A percentile compares a stretch with the other conserved stretches of the same genome.
phyloP scores from a whole-genome alignment of 495 filamentous ascomycete genomes.

The Xanthoparmelia taractica region DNA sequence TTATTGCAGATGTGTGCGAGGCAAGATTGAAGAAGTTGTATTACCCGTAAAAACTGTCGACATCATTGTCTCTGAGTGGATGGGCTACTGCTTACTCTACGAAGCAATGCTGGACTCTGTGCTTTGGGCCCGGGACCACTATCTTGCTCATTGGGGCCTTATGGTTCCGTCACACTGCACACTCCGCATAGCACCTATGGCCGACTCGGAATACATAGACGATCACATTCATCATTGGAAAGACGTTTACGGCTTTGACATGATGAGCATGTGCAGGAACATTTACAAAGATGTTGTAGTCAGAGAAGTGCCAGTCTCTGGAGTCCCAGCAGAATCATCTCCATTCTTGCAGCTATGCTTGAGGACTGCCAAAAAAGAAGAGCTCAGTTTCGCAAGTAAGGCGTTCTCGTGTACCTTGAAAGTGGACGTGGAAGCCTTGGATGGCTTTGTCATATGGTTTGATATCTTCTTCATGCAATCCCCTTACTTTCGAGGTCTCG shows the following conservation, averaged over 20 bases:
- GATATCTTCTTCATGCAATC: conserved; percentile 56
- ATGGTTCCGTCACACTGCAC: conserved; percentile 90
- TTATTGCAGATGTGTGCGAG: conserved; percentile 53
- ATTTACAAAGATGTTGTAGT: conserved; percentile 56
- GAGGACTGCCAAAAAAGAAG: conserved; percentile 47
- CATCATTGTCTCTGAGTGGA: conserved; percentile 96
- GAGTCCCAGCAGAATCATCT: conserved; percentile 40
- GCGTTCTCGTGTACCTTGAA: conserved; percentile 47
- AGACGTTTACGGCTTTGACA: conserved; percentile 50
- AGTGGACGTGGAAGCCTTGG: conserved; percentile 48
- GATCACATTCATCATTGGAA: conserved; percentile 66
- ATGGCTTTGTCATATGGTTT: conserved; percentile 58
- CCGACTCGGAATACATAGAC: conserved; percentile 71
- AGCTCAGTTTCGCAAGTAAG: conserved; percentile 47
- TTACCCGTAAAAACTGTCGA: conserved; percentile 78
- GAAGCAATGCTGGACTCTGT: conserved; percentile 96
- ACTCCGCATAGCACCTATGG: conserved; percentile 75
- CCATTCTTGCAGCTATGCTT: conserved; percentile 51
- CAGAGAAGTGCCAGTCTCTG: conserved; percentile 36
- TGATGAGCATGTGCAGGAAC: conserved; percentile 48
- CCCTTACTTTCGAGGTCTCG: conserved; percentile 35
- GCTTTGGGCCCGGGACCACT: conserved; percentile 77
- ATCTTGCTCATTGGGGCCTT: conserved; percentile 65
- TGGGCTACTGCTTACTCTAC: conserved; percentile 91
- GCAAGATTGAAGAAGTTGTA: conserved; percentile 86